Conservation (phyloP, 495 filamentous ascomycete genomes). For the Parathielavia hyrcaniae region DNA sequence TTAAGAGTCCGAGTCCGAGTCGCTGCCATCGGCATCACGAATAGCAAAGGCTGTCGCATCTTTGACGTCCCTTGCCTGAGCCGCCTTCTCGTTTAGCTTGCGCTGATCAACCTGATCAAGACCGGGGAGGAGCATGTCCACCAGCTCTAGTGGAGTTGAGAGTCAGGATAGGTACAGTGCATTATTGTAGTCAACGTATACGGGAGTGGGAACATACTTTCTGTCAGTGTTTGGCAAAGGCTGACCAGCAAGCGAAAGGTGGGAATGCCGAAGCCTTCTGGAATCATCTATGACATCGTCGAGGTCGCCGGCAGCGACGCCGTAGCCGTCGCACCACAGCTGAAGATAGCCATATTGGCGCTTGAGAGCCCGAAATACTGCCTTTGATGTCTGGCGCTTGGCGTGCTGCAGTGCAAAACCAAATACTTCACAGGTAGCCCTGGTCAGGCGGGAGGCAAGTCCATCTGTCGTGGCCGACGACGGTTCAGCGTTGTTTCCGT, state of each 20-base stretch:
- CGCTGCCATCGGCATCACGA: neutral
- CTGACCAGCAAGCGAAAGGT: neutral
- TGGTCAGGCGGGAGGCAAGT: neutral
- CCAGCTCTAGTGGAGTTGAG: neutral
- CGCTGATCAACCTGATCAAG: neutral
- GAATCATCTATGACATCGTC: neutral
- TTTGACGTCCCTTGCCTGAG: neutral
- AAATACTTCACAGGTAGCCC: neutral
- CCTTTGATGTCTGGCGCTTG: neutral
- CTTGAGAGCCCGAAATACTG: neutral
- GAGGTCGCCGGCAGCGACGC: neutral
- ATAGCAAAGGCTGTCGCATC: neutral
- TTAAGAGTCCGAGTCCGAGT: neutral
- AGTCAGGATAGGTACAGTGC: neutral
- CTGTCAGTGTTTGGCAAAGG: neutral
- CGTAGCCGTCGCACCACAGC: conserved; percentile 6
- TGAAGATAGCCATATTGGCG: neutral
- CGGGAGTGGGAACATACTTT: neutral
- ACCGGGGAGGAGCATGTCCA: neutral
- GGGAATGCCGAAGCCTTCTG: neutral
- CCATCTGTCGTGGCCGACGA: neutral
- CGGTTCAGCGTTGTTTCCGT: neutral
- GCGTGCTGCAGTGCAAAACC: neutral
- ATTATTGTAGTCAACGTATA: neutral
- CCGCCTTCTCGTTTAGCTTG: neutral